phyloP scores from a whole-genome alignment of 208 protist species.

The Trypanosoma mega region DNA sequence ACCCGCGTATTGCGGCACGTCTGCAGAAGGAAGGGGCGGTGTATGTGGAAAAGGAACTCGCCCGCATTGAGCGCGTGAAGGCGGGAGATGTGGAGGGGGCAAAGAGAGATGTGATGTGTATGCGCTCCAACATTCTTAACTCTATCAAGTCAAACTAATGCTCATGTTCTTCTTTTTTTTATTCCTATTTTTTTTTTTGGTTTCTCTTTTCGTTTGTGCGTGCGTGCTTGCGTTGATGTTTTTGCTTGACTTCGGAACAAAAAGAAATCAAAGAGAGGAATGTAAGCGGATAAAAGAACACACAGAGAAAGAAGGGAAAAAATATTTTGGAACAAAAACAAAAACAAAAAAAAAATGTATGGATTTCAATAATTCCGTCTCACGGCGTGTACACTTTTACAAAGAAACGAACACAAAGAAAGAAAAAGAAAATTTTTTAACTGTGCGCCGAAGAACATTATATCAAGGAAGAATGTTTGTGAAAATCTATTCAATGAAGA shows the following conservation, averaged over 20 bases:
- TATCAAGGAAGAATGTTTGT: too few species aligned
- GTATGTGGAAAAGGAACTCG: conserved; percentile 44
- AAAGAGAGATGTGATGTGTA: conserved; percentile 43
- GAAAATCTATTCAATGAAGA: neutral
- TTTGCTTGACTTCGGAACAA: neutral
- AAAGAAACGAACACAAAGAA: too few species aligned
- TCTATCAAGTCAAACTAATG: conserved; percentile 31
- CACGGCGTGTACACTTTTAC: too few species aligned
- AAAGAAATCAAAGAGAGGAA: neutral
- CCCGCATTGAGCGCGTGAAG: conserved; percentile 37
- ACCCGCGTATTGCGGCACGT: conserved; percentile 39
- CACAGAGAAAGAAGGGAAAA: neutral
- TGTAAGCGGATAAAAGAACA: conserved; percentile 1
- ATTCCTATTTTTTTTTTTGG: too few species aligned
- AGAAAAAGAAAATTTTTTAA: too few species aligned
- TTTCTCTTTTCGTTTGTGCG: too few species aligned
- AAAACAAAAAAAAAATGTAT: neutral
- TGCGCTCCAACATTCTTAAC: conserved; percentile 52
- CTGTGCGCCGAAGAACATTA: too few species aligned
- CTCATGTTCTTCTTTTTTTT: neutral
- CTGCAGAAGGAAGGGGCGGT: conserved; percentile 28
- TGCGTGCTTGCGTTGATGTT: too few species aligned
- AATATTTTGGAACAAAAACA: neutral
- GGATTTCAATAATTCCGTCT: too few species aligned
- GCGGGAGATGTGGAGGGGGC: conserved; percentile 19